Evolutionary conservation across 1,139 yeast genomes (phyloP).

Genomic region (Pichia sp.): DNA sequence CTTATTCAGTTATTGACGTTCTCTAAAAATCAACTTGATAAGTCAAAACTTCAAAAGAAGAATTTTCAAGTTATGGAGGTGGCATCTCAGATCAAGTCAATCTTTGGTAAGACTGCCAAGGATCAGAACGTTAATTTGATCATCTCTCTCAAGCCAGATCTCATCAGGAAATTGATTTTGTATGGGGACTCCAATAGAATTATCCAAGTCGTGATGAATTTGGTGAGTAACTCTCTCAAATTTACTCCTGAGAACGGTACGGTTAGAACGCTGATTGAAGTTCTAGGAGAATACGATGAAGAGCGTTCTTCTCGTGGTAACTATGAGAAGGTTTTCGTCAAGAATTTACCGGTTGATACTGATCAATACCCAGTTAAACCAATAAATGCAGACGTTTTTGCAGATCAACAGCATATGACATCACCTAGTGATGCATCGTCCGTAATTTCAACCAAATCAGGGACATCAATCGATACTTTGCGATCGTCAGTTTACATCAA

Average conservation of each 20-base stretch:
- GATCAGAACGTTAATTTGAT: constrained; percentile 66
- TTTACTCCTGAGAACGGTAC: constrained; percentile 85
- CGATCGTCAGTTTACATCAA: constrained; percentile 19
- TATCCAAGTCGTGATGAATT: constrained; percentile 79
- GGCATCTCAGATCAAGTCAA: constrained; percentile 77
- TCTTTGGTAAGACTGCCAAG: constrained; percentile 76
- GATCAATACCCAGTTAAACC: constrained; percentile 13
- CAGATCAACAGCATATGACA: neutral
- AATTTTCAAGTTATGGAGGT: constrained; percentile 64
- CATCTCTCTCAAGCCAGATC: constrained; percentile 52
- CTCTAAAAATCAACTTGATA: constrained; percentile 81
- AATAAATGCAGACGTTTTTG: constrained; percentile 2
- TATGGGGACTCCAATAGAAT: constrained; percentile 85
- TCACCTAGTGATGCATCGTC: constrained; percentile 8
- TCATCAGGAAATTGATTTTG: constrained; percentile 53
- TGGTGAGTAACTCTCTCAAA: constrained; percentile 80
- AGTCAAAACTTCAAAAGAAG: constrained; percentile 76
- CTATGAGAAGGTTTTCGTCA: constrained; percentile 32
- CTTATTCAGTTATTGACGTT: constrained; percentile 84
- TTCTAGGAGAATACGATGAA: constrained; percentile 69
- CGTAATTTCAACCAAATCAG: constrained; percentile 3
- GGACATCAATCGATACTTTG: constrained; percentile 19
- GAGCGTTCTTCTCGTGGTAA: constrained; percentile 30
- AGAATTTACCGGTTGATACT: constrained; percentile 15
- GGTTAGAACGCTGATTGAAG: constrained; percentile 58